Evolutionary conservation across 495 filamentous ascomycete genomes (phyloP).

Genomic region (Aspergillus nanangensis): DNA sequence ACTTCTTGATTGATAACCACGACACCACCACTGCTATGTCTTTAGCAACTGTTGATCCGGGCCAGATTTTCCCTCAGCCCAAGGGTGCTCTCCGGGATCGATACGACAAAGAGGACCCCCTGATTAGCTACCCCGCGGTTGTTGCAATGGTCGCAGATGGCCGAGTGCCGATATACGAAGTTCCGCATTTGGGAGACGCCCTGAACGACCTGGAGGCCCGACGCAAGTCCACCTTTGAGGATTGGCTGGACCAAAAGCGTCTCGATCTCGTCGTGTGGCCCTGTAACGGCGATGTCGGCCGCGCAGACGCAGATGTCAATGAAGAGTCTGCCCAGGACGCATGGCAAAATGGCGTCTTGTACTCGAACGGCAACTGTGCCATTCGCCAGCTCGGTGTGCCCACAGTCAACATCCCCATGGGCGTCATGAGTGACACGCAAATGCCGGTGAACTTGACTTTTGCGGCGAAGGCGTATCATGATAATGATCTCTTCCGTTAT

Average conservation of each 20-base stretch:
- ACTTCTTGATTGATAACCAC: constrained; percentile 9
- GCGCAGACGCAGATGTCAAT: constrained; percentile 9
- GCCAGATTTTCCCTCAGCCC: constrained; percentile 1
- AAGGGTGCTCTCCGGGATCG: not conserved
- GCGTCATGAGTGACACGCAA: constrained; percentile 1
- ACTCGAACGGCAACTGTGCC: constrained; percentile 10
- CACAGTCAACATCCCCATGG: constrained; percentile 11
- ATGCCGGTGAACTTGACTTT: constrained; percentile 17
- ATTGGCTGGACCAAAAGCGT: constrained; percentile 9
- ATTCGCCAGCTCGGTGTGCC: constrained; percentile 13
- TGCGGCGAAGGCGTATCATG: constrained; percentile 6
- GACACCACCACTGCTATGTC: not conserved
- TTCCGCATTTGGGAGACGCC: constrained; percentile 2
- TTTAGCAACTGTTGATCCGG: constrained; percentile 1
- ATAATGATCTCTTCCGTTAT: constrained; percentile 9
- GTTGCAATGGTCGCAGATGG: not conserved
- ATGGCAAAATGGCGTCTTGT: constrained; percentile 10
- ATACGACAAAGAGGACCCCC: constrained; percentile 2
- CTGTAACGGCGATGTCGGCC: constrained; percentile 9
- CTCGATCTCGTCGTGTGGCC: constrained; percentile 10
- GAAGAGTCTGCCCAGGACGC: not conserved
- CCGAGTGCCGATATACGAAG: not conserved
- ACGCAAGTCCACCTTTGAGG: constrained; percentile 7
- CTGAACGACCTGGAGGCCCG: constrained; percentile 6
- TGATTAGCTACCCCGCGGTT: not conserved